These are phyloP conservation scores for Metrosideros polymorpha DNA, from an alignment of 441 rosid genomes.

Conservation along the genomic window DNA sequence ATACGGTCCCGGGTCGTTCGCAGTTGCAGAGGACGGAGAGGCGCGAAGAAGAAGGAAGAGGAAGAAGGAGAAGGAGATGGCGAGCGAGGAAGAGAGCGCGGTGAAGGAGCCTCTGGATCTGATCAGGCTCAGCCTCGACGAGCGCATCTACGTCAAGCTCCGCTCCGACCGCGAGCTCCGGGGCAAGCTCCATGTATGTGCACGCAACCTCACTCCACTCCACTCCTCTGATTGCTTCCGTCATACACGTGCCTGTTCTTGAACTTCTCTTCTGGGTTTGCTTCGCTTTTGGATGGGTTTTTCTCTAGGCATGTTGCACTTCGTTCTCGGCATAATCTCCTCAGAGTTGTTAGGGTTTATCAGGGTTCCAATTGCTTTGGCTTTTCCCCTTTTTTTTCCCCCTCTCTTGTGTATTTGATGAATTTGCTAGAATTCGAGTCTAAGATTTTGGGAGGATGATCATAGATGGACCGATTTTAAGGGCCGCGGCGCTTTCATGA, in stretches of 20 bases:
- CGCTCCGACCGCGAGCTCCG: conserved; percentile 99
- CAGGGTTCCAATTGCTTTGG: not conserved
- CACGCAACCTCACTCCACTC: not conserved
- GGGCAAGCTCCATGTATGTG: conserved; percentile 85
- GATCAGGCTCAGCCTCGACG: conserved; percentile 91
- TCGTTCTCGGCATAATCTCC: not conserved
- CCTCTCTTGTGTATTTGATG: not conserved
- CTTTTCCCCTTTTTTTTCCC: not conserved
- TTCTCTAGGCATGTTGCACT: not conserved
- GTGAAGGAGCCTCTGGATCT: conserved; percentile 98
- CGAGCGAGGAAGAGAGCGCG: conserved; percentile 78
- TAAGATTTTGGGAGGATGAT: not conserved
- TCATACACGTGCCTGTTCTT: not conserved
- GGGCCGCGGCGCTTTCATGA: not conserved
- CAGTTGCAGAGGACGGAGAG: not conserved
- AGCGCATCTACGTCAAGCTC: conserved; percentile 97
- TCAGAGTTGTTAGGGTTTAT: not conserved
- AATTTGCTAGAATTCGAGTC: not conserved
- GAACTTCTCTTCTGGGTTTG: not conserved
- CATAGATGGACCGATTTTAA: not conserved
- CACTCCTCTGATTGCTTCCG: not conserved
- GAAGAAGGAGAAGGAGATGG: not conserved
- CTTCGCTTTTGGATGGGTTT: not conserved
- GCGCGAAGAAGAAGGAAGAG: not conserved
- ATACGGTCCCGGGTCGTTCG: not conserved